phyloP scores from a whole-genome alignment of 495 filamentous ascomycete species.

The Aspergillus wentii region DNA sequence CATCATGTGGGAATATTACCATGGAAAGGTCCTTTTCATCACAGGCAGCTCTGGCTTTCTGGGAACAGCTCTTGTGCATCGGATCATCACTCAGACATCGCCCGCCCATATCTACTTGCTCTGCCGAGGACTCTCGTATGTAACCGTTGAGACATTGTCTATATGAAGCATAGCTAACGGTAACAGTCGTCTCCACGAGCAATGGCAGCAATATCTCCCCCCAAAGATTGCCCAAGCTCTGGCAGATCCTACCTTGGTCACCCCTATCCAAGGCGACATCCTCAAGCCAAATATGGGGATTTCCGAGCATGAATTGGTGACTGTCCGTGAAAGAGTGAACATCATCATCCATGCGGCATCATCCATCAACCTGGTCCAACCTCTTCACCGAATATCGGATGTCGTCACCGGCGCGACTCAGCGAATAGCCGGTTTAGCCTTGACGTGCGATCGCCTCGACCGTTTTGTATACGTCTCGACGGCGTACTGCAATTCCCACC shows the following conservation, averaged over 20 bases:
- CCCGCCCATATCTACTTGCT: conserved; percentile 8
- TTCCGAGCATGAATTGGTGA: not conserved
- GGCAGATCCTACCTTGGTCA: not conserved
- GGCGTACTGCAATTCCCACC: conserved; percentile 13
- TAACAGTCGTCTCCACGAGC: not conserved
- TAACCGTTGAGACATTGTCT: not conserved
- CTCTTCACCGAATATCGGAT: conserved; percentile 1
- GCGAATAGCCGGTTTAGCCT: conserved; percentile 1
- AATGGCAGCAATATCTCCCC: conserved; percentile 9
- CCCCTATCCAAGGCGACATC: conserved; percentile 8
- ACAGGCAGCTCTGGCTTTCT: conserved; percentile 17
- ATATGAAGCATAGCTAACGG: not conserved
- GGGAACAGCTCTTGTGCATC: conserved; percentile 11
- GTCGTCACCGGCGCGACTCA: conserved; percentile 6
- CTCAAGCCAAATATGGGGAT: conserved; percentile 1
- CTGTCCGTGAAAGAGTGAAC: not conserved
- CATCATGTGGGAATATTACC: conserved; percentile 17
- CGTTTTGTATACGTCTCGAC: conserved; percentile 18
- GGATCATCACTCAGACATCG: conserved; percentile 2
- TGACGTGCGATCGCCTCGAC: conserved; percentile 1
- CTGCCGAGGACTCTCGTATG: conserved; percentile 10
- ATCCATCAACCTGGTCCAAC: conserved; percentile 14
- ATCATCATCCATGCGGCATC: conserved; percentile 20
- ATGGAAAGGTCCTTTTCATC: conserved; percentile 7
- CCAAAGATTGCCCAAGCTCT: not conserved